Evolutionary conservation across 805 yeast species (phyloP), one percentile per base, ranked within the genome.

Genomic region (Candida berthetii): DNA sequence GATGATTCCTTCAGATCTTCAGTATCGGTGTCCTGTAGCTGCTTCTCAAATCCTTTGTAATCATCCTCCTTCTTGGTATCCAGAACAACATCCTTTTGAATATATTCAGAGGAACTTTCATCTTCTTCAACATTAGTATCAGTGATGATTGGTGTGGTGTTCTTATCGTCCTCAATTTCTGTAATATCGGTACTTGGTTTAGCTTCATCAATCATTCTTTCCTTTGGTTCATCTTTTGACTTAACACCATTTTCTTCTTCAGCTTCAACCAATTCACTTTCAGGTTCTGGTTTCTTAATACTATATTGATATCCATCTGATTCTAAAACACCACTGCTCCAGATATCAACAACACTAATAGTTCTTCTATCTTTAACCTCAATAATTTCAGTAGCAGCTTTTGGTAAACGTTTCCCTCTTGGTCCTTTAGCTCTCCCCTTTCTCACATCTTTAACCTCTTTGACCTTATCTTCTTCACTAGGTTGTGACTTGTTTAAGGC

Each of bases 341-440:
- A 53, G 22, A 52, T 28, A 35, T 48, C 50, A 37, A 48, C 38
- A 27, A 52, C 43, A 9, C 35, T 38, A 18, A 55, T 42, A n/a
- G 10, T 35, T 45, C 60, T 52, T 39, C 48, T 52, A 39, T 55
- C 60, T 2, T 47, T 50, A 16, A 47, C 38, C 28, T 46, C 51
- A 15, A 39, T 19, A 13, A 13, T 47, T 9, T 45, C 58, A 17
- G 69, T 66, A 11, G 80, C 74, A n/a, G 68, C 60, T 42, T 68
- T 71, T 0, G 93, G 93, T 40, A 83, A 61, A 51, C 76, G 78
- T 45, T 86, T 74, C 0, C 90, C 90, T 46, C 77, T 69, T 36
- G 95, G 95, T 0, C 91, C 93, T 49, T 66, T 80, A 1, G 80
- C 82, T 52, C 91, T 72, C 25, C 76, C 65, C 38, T 64, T 65